phyloP scores from a whole-genome alignment of 1,284 basidiomycete genomes.

The Xerocomus nothofagi region DNA sequence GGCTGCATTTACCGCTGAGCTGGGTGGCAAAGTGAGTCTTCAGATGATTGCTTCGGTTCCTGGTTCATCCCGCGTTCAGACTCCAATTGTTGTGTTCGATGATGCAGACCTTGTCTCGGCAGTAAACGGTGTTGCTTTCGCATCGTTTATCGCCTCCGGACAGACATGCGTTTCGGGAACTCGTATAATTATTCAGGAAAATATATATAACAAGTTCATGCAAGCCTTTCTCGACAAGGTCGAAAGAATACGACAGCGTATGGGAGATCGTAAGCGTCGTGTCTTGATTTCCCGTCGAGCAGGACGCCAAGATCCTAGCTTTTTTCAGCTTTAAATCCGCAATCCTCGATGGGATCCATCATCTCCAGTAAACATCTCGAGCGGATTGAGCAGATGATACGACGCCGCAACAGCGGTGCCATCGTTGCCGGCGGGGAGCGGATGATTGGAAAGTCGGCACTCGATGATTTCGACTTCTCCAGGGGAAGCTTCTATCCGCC shows the following conservation, averaged over 20 bases:
- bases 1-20: slow-evolving; percentile 73
- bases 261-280: slow-evolving; percentile 70
- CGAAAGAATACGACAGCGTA: slow-evolving; percentile 58
- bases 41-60: neutral
- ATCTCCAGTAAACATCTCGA: slow-evolving; percentile 65
- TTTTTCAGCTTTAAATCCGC: slow-evolving; percentile 60
- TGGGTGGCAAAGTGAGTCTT: slow-evolving; percentile 70
- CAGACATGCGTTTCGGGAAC: slow-evolving; percentile 85
- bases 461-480: slow-evolving; percentile 71
- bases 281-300: neutral
- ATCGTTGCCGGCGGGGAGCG: slow-evolving; percentile 65
- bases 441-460: slow-evolving; percentile 55
- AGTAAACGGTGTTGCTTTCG: slow-evolving; percentile 77
- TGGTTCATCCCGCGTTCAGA: slow-evolving; percentile 41
- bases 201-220: slow-evolving; percentile 69
- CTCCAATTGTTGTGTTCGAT: slow-evolving; percentile 74
- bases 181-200: slow-evolving; percentile 67
- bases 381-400: slow-evolving; percentile 62
- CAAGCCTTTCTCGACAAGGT: slow-evolving; percentile 60
- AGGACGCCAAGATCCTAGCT: neutral
- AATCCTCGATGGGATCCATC: slow-evolving; percentile 74
- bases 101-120: slow-evolving; percentile 71
- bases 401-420: slow-evolving; percentile 44
- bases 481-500: slow-evolving; percentile 74
- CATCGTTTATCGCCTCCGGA: slow-evolving; percentile 81